Evolutionary conservation across 495 filamentous ascomycete species (phyloP).

Genomic region (Trichoderma parareesei): DNA sequence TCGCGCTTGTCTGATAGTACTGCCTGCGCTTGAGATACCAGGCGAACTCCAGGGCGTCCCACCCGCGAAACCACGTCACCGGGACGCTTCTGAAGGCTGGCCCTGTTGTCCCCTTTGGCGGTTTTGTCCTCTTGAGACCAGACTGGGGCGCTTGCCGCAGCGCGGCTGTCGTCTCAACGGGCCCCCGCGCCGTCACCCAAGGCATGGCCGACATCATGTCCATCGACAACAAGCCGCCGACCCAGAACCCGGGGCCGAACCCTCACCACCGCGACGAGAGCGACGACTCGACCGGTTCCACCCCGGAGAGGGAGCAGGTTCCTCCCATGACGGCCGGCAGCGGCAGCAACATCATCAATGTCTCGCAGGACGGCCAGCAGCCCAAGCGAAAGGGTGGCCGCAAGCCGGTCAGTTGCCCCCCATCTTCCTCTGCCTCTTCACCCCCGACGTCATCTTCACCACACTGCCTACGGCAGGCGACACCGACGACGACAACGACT

Average conservation of each 20-base stretch:
- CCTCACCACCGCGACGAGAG: constrained; percentile 37
- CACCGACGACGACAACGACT: too few relatives aligned
- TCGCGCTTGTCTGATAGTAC: neutral
- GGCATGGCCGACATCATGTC: constrained; percentile 53
- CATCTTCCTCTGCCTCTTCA: constrained; percentile 13
- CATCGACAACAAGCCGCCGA: constrained; percentile 41
- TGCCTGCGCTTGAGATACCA: neutral
- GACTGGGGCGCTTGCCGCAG: constrained; percentile 27
- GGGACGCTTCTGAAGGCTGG: neutral
- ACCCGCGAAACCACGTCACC: constrained; percentile 12
- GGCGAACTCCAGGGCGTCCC: constrained; percentile 5
- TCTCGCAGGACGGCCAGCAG: constrained; percentile 38
- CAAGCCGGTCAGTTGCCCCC: constrained; percentile 71
- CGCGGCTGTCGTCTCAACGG: constrained; percentile 22
- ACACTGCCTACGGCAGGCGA: neutral
- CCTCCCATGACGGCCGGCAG: constrained; percentile 18
- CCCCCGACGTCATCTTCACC: neutral
- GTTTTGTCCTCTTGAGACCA: constrained; percentile 4
- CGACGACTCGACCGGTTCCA: constrained; percentile 48
- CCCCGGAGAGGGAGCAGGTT: constrained; percentile 41
- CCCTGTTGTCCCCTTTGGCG: too few relatives aligned
- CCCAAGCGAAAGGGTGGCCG: constrained; percentile 91
- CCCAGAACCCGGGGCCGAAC: constrained; percentile 18
- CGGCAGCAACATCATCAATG: constrained; percentile 24
- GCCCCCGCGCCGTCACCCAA: constrained; percentile 16